Evolutionary conservation across 108 stramenopile genomes (phyloP), one percentile per base, ranked within the genome.

Genomic region (Stephanodiscus minutulus): DNA sequence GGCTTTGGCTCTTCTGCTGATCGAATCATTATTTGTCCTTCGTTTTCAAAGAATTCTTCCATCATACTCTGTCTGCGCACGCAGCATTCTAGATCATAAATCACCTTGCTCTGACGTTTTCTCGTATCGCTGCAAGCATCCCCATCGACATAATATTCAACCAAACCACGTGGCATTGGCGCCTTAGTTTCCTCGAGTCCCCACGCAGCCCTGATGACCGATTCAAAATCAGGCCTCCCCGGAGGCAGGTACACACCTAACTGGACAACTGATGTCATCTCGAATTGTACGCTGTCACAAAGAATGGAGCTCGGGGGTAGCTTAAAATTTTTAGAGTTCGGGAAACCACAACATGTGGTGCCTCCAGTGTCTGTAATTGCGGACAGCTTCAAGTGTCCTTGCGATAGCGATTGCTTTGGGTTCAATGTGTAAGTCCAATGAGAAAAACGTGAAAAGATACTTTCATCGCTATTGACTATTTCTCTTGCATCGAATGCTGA

Each of bases 61-160:
- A 64, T 73, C 22, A 60, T 12, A 6, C 52, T 52, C 5, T 72
- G 25, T 31, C 21, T 49, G 29, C 61, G 71, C n/a, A 73, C n/a
- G 54, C 79, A 80, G 61, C 79, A 80, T 27, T 61, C 4, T 7
- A 49, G 44, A 21, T 80, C 79, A 61, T 73, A 80, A 20, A 80
- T 59, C 31, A 80, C 66, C 62, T 68, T 72, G 47, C 79, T 80
- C n/a, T 61, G 60, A 29, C 79, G 56, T 33, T 61, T 63, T 31
- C 39, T 73, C 1, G 13, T 33, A 33, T 33, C 36, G 20, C 0
- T 52, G 33, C 79, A 80, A 6, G 9, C 5, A 43, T 61, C 66
- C 8, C 79, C 79, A 59, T 49, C 50, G 49, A 68, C 60, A 35
- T 73, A 80, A 56, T 80, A 80, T 50, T 80, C 79, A 58, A 72